Base-by-base conservation (phyloP, 441 rosid species). In the Breynia disticha region DNA sequence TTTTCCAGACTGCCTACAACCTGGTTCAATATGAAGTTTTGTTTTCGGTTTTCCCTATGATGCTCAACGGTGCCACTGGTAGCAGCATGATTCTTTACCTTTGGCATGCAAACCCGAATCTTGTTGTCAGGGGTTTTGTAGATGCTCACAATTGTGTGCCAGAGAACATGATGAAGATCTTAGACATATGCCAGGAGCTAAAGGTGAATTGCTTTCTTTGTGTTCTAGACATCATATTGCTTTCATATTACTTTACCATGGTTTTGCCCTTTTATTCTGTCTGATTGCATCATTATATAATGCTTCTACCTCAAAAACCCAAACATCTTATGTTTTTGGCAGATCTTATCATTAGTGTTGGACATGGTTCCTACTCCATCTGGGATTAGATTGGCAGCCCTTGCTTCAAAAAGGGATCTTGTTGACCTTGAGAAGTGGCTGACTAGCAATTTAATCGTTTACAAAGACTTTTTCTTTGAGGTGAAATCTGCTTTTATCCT, bases 351-450 rank as follows among this genome's bases (percentile, higher is more conserved):
- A 46, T 62, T 68, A 54, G 87, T 87, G 44, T 64, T 83, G 64
- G 97, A 94, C 71, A 72, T 79, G 77, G 71, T 85, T 57, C 96
- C 99, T 50, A 70, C 72, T 66, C 67, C 86, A 50, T 73, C 63
- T 51, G 81, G 86, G 57, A 77, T 94, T 55, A 76, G 88, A 72
- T 72, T 85, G 73, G 94, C 95, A 18, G 87, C 83, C 58, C 80
- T 83, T 67, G 99, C 97, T 66, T 83, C 97, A 52, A 62, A 65
- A 61, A 83, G 80, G 71, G 97, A 83, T 42, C 67, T 72, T 62
- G 46, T 83, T 59, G 96, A 90, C 73, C 78, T 94, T 64, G 99
- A 94, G 66, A 79, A 73, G 67, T 94, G 99, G 94, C 78, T 89
- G 77, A 69, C 65, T 68, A 68, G 55, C 75, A 76, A 79, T 72